Evolutionary conservation across 176 grass and related monocot species (phyloP), one percentile per base, ranked within the genome.

Genomic region (Melocanna baccifera): DNA sequence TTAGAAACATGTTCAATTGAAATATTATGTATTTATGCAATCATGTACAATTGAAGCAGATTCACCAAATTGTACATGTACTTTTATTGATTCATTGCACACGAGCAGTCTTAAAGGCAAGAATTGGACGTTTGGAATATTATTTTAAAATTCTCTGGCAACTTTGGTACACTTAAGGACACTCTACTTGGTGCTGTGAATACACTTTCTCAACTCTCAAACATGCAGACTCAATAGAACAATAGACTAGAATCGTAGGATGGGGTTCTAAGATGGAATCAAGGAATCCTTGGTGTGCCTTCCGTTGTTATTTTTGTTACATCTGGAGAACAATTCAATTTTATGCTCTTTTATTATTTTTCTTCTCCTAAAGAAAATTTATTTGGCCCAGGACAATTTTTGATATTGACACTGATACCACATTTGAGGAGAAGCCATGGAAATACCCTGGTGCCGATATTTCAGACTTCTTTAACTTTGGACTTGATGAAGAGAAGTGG

Each of bases 361-460:
- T 75, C 52, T 78, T 50, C 52, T 83, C 25, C 62, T 71, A 67
- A 78, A 39, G 1, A 42, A 2, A 36, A 12, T 66, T 83, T 83
- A 22, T 87, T 89, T 87, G 81, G 57, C 30, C 28, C 84, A 99
- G 97, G 91, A 86, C 88, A 71, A 86, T 96, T 68, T 96, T 92
- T 91, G 93, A 99, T 86, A 85, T 99, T 66, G 97, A 96, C 18
- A 78, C 88, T 62, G 91, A 96, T 83, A 81, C 89, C 2, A 30
- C 85, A 77, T 99, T 99, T 81, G 97, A 99, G 81, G 97, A 99
- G 79, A 99, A 99, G 79, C 97, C 97, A 90, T 99, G 97, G 97
- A 96, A 82, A 86, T 62, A 96, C 82, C 86, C 97, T 87, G 91
- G 91, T 83, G 90, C 86, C 62, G 97, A 99, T 71, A 83, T 88